A percentile compares a stretch with the other conserved stretches of the same genome.
Conservation (phyloP, 768 basidiomycete species). For the Auriscalpium microsporum region DNA sequence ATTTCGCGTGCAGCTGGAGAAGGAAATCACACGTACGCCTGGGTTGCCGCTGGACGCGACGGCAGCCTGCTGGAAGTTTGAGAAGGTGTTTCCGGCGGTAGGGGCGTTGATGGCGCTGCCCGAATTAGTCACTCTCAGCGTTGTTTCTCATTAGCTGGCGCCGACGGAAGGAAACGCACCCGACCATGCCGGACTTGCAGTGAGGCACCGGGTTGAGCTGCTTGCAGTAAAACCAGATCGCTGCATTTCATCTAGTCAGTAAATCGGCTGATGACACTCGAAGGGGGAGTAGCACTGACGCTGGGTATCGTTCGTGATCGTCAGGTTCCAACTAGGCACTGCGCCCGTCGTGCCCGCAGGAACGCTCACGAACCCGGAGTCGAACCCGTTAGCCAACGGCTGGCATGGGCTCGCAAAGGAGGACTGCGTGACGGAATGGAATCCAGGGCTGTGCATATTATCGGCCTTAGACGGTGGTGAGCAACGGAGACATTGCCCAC, state of each 20-base stretch:
- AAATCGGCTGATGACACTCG: neutral
- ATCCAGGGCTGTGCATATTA: conserved; percentile 32
- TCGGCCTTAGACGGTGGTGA: neutral
- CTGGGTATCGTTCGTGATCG: conserved; percentile 36
- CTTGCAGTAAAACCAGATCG: conserved; percentile 56
- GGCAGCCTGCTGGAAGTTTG: conserved; percentile 28
- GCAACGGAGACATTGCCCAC: conserved; percentile 21
- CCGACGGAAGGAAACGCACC: conserved; percentile 12
- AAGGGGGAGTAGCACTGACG: conserved; percentile 26
- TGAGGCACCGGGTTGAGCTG: conserved; percentile 33
- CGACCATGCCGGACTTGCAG: conserved; percentile 32
- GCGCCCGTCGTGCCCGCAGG: conserved; percentile 20
- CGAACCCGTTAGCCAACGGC: conserved; percentile 39
- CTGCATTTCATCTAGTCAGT: conserved; percentile 16
- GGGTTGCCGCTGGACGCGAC: conserved; percentile 19
- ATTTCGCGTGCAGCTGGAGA: too few relatives aligned
- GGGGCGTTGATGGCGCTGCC: conserved; percentile 44
- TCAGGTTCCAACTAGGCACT: conserved; percentile 39
- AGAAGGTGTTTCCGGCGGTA: conserved; percentile 32
- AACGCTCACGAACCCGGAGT: conserved; percentile 44
- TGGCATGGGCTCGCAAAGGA: conserved; percentile 37
- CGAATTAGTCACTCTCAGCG: neutral
- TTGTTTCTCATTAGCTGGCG: neutral
- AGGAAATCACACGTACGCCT: conserved; percentile 30
- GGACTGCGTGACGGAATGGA: conserved; percentile 48